Conservation (phyloP, 176 grass and related monocot species). For the Aegilops tauschii region DNA sequence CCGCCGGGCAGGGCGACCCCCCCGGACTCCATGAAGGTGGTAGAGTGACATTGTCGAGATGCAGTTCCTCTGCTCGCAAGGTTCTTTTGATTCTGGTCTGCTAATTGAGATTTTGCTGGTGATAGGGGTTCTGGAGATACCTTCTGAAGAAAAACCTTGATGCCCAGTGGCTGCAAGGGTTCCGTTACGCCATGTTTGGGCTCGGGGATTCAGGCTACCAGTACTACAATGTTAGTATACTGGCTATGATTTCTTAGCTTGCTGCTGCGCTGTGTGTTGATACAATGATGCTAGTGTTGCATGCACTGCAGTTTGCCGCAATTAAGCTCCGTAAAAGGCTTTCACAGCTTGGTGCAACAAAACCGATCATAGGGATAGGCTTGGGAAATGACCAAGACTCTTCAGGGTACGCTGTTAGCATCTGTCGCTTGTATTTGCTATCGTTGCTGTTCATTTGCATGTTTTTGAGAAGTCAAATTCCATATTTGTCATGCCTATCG, state of each 20-base stretch:
- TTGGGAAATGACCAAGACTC: constrained; percentile 84
- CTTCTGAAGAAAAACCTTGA: constrained; percentile 58
- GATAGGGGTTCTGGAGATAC: constrained; percentile 74
- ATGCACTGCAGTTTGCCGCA: constrained; percentile 64
- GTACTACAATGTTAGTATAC: constrained; percentile 70
- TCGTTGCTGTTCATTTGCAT: not conserved
- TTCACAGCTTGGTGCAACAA: constrained; percentile 68
- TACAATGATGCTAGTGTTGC: not conserved
- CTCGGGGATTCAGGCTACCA: constrained; percentile 84
- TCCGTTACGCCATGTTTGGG: constrained; percentile 77
- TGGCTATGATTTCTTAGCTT: not conserved
- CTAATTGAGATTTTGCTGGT: not conserved
- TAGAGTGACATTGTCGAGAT: not conserved
- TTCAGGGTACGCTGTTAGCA: constrained; percentile 64
- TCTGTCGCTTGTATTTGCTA: too few relatives aligned
- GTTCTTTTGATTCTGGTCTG: not conserved
- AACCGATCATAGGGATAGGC: constrained; percentile 65
- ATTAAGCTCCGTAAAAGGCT: constrained; percentile 85
- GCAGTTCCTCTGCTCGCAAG: not conserved
- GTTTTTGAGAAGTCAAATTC: not conserved
- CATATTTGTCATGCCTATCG: not conserved
- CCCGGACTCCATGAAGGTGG: constrained; percentile 89
- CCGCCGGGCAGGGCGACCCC: constrained; percentile 86
- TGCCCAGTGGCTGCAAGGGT: constrained; percentile 53
- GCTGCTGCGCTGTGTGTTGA: too few relatives aligned